A percentile compares a stretch with the other conserved stretches of the same genome.
Evolutionary conservation across 495 filamentous ascomycete genomes (phyloP).

Genomic region (Oleoguttula mirabilis): DNA sequence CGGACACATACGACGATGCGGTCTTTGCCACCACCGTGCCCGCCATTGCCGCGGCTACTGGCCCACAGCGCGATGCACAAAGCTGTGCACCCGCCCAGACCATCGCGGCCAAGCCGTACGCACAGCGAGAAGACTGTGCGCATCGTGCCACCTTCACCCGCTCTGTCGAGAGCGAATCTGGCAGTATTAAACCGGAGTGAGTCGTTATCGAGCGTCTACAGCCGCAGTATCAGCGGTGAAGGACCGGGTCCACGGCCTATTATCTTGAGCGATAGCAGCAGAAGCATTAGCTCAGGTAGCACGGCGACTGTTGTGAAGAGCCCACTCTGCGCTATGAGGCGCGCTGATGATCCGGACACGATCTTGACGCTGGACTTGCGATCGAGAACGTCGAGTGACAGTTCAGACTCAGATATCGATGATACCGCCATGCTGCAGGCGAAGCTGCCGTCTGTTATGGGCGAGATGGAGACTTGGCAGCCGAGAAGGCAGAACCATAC

Average conservation of each 20-base stretch:
- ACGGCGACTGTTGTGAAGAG: constrained; percentile 10
- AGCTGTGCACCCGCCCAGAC: constrained; percentile 6
- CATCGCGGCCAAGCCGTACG: not conserved
- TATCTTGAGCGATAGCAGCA: not conserved
- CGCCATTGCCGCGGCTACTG: constrained; percentile 7
- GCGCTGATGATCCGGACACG: constrained; percentile 1
- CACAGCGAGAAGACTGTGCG: constrained; percentile 3
- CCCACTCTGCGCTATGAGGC: constrained; percentile 6
- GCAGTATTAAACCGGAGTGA: constrained; percentile 8
- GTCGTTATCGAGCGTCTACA: constrained; percentile 17
- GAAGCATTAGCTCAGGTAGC: constrained; percentile 6
- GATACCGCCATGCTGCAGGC: constrained; percentile 11
- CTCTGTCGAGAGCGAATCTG: constrained; percentile 2
- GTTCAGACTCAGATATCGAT: constrained; percentile 9
- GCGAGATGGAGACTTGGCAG: constrained; percentile 1
- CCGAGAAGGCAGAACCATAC: not conserved
- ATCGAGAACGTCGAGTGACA: not conserved
- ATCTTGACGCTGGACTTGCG: not conserved
- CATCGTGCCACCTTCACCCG: constrained; percentile 13
- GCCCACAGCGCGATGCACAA: constrained; percentile 3
- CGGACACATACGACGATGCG: constrained; percentile 4
- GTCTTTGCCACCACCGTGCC: constrained; percentile 9
- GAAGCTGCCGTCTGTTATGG: constrained; percentile 2
- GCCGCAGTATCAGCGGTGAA: constrained; percentile 11
- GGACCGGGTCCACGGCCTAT: not conserved